These are phyloP conservation scores for Gossypium ekmanianum DNA, from an alignment of 345 rosid genomes.

Conservation along the genomic window DNA sequence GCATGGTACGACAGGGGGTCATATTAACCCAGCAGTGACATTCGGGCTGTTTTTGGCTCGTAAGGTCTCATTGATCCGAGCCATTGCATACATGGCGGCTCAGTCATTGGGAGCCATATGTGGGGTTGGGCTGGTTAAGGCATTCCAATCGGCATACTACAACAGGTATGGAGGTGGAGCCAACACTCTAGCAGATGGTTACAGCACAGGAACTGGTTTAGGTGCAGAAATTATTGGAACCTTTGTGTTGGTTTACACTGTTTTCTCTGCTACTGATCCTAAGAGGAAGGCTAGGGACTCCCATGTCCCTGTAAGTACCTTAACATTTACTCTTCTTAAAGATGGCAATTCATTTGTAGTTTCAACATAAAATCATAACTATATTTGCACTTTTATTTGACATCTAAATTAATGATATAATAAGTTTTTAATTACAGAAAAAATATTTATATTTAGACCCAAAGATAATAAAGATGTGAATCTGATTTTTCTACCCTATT, in stretches of 20 bases:
- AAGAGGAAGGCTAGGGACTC: conserved; percentile 89
- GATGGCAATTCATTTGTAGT: too few species aligned
- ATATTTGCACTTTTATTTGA: too few species aligned
- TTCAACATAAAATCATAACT: too few species aligned
- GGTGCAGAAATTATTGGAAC: conserved; percentile 90
- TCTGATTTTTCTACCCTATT: too few species aligned
- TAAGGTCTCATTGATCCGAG: conserved; percentile 66
- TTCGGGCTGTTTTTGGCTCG: conserved; percentile 71
- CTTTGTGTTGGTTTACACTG: conserved; percentile 79
- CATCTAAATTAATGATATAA: too few species aligned
- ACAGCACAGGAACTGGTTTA: conserved; percentile 54
- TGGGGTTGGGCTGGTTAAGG: conserved; percentile 77
- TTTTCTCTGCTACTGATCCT: conserved; percentile 88
- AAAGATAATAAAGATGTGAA: too few species aligned
- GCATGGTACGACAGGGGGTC: conserved; percentile 49
- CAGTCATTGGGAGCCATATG: conserved; percentile 77
- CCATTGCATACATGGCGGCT: conserved; percentile 63
- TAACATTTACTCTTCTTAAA: too few species aligned
- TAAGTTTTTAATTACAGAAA: too few species aligned
- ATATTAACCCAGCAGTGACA: conserved; percentile 88
- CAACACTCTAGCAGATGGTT: conserved; percentile 48
- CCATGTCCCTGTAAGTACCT: conserved; percentile 65
- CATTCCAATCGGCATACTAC: conserved; percentile 53
- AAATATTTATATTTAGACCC: too few species aligned
- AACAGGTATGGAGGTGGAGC: conserved; percentile 60